Evolutionary conservation across 768 basidiomycete genomes (phyloP).

Genomic region (Amanita fuliginea): DNA sequence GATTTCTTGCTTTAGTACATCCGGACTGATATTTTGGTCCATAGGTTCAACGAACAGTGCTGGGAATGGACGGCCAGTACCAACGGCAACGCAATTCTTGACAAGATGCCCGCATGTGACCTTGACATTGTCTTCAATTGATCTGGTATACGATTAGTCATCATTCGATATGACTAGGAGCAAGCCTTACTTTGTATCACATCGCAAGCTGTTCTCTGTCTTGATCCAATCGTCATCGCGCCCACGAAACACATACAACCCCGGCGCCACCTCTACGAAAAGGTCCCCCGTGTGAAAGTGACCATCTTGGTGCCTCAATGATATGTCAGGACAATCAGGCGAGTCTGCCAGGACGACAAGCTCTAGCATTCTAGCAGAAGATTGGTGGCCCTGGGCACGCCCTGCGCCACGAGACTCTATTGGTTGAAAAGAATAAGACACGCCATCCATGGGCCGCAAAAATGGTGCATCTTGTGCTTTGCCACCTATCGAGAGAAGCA

Average conservation of each 20-base stretch:
- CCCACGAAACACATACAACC: slow-evolving; percentile 55
- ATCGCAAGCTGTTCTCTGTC: slow-evolving; percentile 65
- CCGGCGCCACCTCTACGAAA: slow-evolving; percentile 53
- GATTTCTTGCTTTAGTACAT: slow-evolving; percentile 61
- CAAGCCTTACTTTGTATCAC: slow-evolving; percentile 46
- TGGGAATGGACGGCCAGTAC: slow-evolving; percentile 65
- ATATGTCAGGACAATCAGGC: slow-evolving; percentile 53
- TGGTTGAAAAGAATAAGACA: slow-evolving; percentile 56
- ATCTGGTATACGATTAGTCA: slow-evolving; percentile 9
- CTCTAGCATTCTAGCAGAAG: slow-evolving; percentile 49
- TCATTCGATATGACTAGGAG: background rate
- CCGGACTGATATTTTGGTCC: slow-evolving; percentile 32
- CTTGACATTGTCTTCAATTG: slow-evolving; percentile 71
- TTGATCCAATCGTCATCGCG: slow-evolving; percentile 85
- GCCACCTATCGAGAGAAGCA: slow-evolving; percentile 50
- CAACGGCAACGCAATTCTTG: slow-evolving; percentile 68
- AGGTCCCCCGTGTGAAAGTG: slow-evolving; percentile 76
- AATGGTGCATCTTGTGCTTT: slow-evolving; percentile 38
- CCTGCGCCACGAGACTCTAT: slow-evolving; percentile 30
- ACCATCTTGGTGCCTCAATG: slow-evolving; percentile 50
- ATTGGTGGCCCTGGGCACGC: slow-evolving; percentile 43
- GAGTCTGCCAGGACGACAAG: slow-evolving; percentile 60
- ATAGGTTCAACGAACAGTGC: slow-evolving; percentile 65
- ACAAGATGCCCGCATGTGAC: slow-evolving; percentile 54
- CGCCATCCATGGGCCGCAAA: slow-evolving; percentile 47